A percentile compares a stretch with the other conserved stretches of the same genome.
These are phyloP conservation scores for Beauveria asiatica DNA, from an alignment of 2,329 filamentous ascomycete genomes.

Conservation along the genomic window DNA sequence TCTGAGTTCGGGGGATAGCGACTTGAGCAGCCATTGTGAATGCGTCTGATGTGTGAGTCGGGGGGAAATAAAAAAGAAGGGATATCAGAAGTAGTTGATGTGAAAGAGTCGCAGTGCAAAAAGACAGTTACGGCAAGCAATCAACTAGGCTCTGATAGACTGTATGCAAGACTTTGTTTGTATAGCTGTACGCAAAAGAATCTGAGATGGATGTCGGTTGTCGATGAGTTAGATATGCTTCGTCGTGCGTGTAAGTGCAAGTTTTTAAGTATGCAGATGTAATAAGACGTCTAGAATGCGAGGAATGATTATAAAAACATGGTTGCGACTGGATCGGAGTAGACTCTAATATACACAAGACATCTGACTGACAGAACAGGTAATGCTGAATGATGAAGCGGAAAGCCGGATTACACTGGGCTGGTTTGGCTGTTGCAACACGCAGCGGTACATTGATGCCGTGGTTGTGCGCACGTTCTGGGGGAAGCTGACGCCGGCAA, in stretches of 20 bases:
- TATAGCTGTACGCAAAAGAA: neutral
- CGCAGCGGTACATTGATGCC: constrained; percentile 1
- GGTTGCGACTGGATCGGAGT: neutral
- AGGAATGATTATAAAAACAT: neutral
- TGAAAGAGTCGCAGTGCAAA: neutral
- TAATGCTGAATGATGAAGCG: neutral
- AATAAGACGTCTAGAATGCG: neutral
- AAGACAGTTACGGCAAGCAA: neutral
- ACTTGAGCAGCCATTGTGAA: constrained; percentile 8
- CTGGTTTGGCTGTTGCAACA: neutral
- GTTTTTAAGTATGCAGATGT: neutral
- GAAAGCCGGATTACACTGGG: neutral
- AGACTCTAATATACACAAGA: constrained; percentile 5
- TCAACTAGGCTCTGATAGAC: neutral
- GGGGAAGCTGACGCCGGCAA: constrained; percentile 7
- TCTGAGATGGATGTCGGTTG: neutral
- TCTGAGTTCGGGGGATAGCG: constrained; percentile 6
- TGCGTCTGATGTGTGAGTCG: neutral
- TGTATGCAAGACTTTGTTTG: no score
- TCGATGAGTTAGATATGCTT: neutral
- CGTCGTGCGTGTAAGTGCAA: neutral
- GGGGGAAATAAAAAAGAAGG: neutral
- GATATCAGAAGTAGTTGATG: neutral
- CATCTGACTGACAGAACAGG: neutral
- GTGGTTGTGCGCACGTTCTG: neutral